Percentiles rank a stretch among this genome's conserved stretches.
These are phyloP conservation scores for Phytophthora pisi DNA, from an alignment of 352 stramenopile genomes.

Conservation along the genomic window DNA sequence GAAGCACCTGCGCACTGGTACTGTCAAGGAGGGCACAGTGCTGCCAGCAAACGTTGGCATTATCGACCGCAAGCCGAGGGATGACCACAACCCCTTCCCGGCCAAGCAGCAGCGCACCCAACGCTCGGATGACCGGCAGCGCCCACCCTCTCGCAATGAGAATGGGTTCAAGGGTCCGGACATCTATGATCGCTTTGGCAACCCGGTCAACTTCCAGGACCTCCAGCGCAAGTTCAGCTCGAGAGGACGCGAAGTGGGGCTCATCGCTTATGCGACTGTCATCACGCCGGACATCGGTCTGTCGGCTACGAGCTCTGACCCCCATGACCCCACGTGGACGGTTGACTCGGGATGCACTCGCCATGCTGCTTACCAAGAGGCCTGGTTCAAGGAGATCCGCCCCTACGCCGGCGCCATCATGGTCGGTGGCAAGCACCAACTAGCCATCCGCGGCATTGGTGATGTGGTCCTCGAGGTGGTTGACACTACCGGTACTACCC, in stretches of 20 bases:
- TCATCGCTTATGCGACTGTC: slow-evolving; percentile 13
- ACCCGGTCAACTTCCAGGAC: neutral
- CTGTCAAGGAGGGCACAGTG: slow-evolving; percentile 20
- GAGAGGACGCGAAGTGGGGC: neutral
- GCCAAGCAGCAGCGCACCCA: neutral
- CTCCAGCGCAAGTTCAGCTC: slow-evolving; percentile 7
- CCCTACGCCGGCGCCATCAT: slow-evolving; percentile 7
- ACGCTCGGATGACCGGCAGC: neutral
- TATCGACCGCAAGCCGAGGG: too few relatives aligned
- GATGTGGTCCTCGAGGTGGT: slow-evolving; percentile 1
- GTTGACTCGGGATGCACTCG: slow-evolving; percentile 20
- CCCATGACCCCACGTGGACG: slow-evolving; percentile 13
- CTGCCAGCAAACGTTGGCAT: slow-evolving; percentile 14
- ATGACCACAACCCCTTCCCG: too few relatives aligned
- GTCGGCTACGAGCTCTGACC: neutral
- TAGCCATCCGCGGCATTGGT: slow-evolving; percentile 5
- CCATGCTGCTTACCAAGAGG: neutral
- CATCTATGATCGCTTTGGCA: slow-evolving; percentile 13
- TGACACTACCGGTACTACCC: neutral
- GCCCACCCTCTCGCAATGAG: neutral
- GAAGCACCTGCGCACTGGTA: slow-evolving; percentile 9
- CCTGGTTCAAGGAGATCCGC: slow-evolving; percentile 19
- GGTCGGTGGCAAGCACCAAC: slow-evolving; percentile 14
- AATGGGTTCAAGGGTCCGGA: neutral
- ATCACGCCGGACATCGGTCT: slow-evolving; percentile 1